phyloP scores from a whole-genome alignment of 805 yeast species.

The Starmerella stellata region DNA sequence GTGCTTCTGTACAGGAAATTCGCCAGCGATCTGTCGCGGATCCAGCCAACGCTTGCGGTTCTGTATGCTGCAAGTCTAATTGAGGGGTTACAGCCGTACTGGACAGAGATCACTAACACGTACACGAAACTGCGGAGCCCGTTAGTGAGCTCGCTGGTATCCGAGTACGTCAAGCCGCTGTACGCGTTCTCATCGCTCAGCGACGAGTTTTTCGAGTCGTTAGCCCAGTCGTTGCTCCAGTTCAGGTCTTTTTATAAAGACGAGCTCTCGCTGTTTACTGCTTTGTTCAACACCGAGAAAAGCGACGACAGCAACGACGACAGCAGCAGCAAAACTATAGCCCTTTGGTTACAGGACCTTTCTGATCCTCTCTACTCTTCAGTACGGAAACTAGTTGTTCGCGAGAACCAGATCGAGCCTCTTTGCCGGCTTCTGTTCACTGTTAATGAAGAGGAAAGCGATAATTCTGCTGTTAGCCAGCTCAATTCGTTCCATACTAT shows the following conservation, averaged over 20 bases:
- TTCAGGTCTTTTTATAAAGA: constrained; percentile 45
- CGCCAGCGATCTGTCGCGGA: constrained; percentile 8
- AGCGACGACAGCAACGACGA: constrained; percentile 5
- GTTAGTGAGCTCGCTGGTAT: constrained; percentile 4
- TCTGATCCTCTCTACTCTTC: constrained; percentile 65
- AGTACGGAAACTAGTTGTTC: constrained; percentile 45
- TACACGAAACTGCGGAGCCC: constrained; percentile 8
- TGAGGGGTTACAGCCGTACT: constrained; percentile 2
- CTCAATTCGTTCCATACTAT: constrained; percentile 5
- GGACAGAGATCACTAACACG: constrained; percentile 7
- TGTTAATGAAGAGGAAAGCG: constrained; percentile 5
- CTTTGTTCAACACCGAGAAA: constrained; percentile 28
- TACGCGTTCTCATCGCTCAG: constrained; percentile 14
- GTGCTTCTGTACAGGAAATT: constrained; percentile 15
- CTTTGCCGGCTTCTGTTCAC: constrained; percentile 44
- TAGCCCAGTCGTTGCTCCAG: constrained; percentile 41
- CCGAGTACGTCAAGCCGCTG: constrained; percentile 14
- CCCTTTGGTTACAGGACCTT: constrained; percentile 42
- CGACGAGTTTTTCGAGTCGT: constrained; percentile 9
- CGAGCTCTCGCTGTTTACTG: constrained; percentile 34
- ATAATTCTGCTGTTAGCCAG: neutral
- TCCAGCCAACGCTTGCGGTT: constrained; percentile 6
- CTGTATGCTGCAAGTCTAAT: constrained; percentile 1
- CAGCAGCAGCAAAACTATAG: constrained; percentile 25
- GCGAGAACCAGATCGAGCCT: constrained; percentile 47